Conservation (phyloP, 2,329 filamentous ascomycete genomes). For the Diaporthe aspalathi region DNA sequence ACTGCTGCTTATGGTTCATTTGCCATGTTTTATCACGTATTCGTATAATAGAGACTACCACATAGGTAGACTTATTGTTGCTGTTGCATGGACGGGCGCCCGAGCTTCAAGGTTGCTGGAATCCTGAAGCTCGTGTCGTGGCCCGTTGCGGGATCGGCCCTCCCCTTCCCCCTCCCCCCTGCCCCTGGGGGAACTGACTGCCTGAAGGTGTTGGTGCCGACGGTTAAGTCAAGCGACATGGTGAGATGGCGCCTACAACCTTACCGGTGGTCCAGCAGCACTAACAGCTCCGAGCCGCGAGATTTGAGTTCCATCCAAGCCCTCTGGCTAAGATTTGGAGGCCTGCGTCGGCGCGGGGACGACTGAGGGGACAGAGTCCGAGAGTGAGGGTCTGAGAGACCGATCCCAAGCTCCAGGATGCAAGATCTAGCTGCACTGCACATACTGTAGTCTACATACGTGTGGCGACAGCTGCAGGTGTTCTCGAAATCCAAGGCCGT, state of each 20-base stretch:
- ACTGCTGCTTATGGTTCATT: neutral
- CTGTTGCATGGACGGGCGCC: neutral
- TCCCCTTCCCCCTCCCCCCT: too few species aligned
- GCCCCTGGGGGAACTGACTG: too few species aligned
- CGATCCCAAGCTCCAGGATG: too few species aligned
- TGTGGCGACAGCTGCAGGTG: too few species aligned
- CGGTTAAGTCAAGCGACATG: conserved; percentile 20
- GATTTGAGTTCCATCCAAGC: conserved; percentile 30
- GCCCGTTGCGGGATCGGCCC: neutral
- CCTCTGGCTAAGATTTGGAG: conserved; percentile 24
- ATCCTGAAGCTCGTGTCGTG: conserved; percentile 14
- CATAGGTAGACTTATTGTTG: neutral
- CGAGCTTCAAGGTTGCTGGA: neutral
- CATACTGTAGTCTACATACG: too few species aligned
- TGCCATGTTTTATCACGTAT: neutral
- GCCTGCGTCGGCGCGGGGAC: conserved; percentile 18
- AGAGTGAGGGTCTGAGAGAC: neutral
- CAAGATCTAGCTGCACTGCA: neutral
- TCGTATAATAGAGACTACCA: too few species aligned
- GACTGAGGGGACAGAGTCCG: neutral
- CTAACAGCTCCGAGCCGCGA: conserved; percentile 14
- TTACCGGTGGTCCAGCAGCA: neutral
- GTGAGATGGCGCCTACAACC: neutral
- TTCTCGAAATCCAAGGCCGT: neutral
- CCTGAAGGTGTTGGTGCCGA: neutral